A percentile compares a stretch with the other conserved stretches of the same genome.
Evolutionary conservation across 2,329 filamentous ascomycete genomes (phyloP).

Genomic region (Zymoseptoria pseudotritici): DNA sequence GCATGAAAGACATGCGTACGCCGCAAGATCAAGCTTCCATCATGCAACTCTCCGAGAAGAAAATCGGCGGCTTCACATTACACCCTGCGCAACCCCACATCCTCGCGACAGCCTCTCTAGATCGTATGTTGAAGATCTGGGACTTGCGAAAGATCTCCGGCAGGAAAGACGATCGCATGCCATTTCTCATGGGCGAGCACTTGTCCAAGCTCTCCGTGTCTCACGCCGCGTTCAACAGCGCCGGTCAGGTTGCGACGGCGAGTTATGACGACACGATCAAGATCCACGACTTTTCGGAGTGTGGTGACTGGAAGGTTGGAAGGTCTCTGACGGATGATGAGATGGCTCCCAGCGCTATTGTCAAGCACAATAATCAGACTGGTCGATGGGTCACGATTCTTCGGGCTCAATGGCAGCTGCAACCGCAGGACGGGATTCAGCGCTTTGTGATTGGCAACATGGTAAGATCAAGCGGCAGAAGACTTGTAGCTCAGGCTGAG

Average conservation of each 20-base stretch:
- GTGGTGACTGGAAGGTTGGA: constrained; percentile 39
- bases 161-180: constrained; percentile 50
- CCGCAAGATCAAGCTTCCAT: constrained; percentile 50
- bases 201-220: constrained; percentile 77
- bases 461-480: constrained; percentile 28
- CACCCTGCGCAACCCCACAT: constrained; percentile 75
- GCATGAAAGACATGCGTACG: constrained; percentile 69
- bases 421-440: constrained; percentile 69
- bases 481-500: too few species aligned
- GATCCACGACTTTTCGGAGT: constrained; percentile 66
- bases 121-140: constrained; percentile 87
- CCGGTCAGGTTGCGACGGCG: constrained; percentile 80
- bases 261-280: constrained; percentile 95
- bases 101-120: constrained; percentile 80
- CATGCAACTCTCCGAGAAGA: constrained; percentile 78
- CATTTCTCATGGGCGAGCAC: constrained; percentile 72
- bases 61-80: constrained; percentile 88
- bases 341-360: constrained; percentile 61
- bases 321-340: constrained; percentile 47
- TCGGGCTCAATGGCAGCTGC: constrained; percentile 82
- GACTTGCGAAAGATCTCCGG: constrained; percentile 73
- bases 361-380: constrained; percentile 91
- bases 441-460: constrained; percentile 94
- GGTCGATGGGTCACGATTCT: constrained; percentile 86
- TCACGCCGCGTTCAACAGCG: constrained; percentile 81